phyloP scores from a whole-genome alignment of 257 asterid species.

The Thymus mandschuricus region DNA sequence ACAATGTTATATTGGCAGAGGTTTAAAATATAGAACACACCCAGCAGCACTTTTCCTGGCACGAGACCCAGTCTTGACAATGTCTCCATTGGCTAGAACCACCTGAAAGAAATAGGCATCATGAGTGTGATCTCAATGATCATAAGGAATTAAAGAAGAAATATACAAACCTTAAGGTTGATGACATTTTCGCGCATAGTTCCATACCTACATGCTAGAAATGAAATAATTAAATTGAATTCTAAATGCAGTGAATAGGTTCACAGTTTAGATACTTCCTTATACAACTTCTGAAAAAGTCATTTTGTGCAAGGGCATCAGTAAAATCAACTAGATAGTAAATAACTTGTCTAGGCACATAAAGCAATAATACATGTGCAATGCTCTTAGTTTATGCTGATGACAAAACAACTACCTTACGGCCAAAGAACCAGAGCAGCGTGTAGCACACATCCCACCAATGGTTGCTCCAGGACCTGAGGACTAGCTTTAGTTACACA shows the following conservation, averaged over 20 bases:
- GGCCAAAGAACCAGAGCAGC: slow-evolving; percentile 99
- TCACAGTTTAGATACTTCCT: slow-evolving; percentile 10
- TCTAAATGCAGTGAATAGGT: slow-evolving; percentile 20
- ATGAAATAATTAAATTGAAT: slow-evolving; percentile 44
- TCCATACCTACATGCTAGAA: slow-evolving; percentile 89
- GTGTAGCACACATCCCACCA: slow-evolving; percentile 99
- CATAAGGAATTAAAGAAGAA: slow-evolving; percentile 25
- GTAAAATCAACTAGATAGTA: slow-evolving; percentile 14
- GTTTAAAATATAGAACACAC: slow-evolving; percentile 46
- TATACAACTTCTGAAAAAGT: slow-evolving; percentile 8
- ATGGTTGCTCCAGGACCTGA: slow-evolving; percentile 99
- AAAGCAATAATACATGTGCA: neutral
- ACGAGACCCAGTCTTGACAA: slow-evolving; percentile 93
- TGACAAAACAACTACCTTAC: slow-evolving; percentile 67
- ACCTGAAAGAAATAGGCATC: slow-evolving; percentile 50
- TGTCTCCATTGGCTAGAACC: slow-evolving; percentile 89
- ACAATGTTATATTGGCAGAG: slow-evolving; percentile 19
- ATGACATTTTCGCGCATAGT: slow-evolving; percentile 99
- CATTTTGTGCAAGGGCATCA: slow-evolving; percentile 17
- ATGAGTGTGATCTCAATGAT: slow-evolving; percentile 30
- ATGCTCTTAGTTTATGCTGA: slow-evolving; percentile 16
- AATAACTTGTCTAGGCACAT: slow-evolving; percentile 12
- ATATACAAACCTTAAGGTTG: slow-evolving; percentile 80
- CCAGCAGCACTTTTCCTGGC: slow-evolving; percentile 99
- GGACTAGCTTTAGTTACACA: slow-evolving; percentile 25